Evolutionary conservation across 768 basidiomycete genomes (phyloP), one percentile per base, ranked within the genome.

Genomic region (Tephrocybe sp.): DNA sequence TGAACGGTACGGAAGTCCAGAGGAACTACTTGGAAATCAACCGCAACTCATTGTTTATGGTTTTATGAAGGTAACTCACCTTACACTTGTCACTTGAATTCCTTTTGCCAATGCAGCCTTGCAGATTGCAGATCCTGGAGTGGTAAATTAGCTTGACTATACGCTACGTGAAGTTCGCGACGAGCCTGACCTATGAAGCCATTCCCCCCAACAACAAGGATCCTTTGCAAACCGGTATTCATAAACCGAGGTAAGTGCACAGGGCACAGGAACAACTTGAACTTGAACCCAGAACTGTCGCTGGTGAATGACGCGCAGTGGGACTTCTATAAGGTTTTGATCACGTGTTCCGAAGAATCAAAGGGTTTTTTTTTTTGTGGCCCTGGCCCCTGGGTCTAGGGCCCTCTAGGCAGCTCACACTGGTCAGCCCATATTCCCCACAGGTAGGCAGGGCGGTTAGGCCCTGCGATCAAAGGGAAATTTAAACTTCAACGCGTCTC

Each of bases 151-250:
- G 34, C 12, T 22, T 12, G 19, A 38, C 41, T 16, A 6, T 34
- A 34, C 5, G 33, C 7, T 15, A n/a, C 18, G 29, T 2, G 36
- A 43, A 29, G 27, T 13, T 15, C 16, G 53, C 22, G 22, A 22
- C 18, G 19, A 24, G 37, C 45, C 50, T 21, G 56, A 89, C 94
- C 95, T 61, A 99, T 83, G 73, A 97, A 98, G 4, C 97, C 97
- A 71, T 97, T 97, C 38, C 97, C 97, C n/a, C 97, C 97, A 1
- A 98, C 80, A 34, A 99, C 92, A n/a, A 97, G 82, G 30, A 97
- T 77, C 61, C 75, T 86, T 46, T 73, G 78, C 45, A 74, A 48
- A 19, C 74, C 51, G 27, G 64, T 47, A 50, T 58, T 68, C 71
- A 72, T 73, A 25, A 33, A 47, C 37, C 30, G 44, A 39, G 18